Evolutionary conservation across 352 stramenopile species (phyloP), one percentile per base, ranked within the genome.

Genomic region (Blastocystis sp.): DNA sequence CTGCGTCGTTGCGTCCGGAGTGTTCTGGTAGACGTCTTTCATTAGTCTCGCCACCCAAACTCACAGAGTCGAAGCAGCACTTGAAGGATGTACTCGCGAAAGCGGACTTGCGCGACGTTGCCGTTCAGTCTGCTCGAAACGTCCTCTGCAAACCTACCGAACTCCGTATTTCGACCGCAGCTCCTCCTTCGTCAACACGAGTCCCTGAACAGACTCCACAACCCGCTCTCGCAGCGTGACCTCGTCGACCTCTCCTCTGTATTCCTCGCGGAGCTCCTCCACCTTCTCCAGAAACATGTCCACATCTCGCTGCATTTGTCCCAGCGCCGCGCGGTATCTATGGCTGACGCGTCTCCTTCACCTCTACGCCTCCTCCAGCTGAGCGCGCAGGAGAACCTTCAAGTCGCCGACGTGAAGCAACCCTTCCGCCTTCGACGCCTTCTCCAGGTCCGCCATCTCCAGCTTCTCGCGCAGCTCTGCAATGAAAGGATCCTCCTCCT

Each of bases 111-210:
- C 1, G 48, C n/a, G 6, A 65, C 48, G 40, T 48, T 36, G 2
- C 48, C n/a, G 40, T 64, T 65, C 29, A 61, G 36, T 42, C 61
- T 73, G 0, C n/a, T 27, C 14, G 4, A 53, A 11, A 73, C 34
- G 7, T 27, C 61, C 40, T 24, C 36, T 53, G 4, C 11, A 11
- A 51, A 51, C 2, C 0, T 51, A 73, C 61, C 69, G 69, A n/a
- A 81, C n/a, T n/a, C 69, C 69, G 40, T 81, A 81, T 61, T 81
- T 81, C 27, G 27, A 8, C 18, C 40, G 61, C 18, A 81, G 3
- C n/a, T 81, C 48, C 40, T 42, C 48, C 29, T 81, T 51, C 6
- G 16, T 40, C 8, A 81, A 21, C 27, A 59, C 16, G 3, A 48
- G 14, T n/a, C 29, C 49, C 36, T 63, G 16, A n/a, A 81, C 14